phyloP scores from a whole-genome alignment of 2,329 filamentous ascomycete species.

The Diplodia mutila region DNA sequence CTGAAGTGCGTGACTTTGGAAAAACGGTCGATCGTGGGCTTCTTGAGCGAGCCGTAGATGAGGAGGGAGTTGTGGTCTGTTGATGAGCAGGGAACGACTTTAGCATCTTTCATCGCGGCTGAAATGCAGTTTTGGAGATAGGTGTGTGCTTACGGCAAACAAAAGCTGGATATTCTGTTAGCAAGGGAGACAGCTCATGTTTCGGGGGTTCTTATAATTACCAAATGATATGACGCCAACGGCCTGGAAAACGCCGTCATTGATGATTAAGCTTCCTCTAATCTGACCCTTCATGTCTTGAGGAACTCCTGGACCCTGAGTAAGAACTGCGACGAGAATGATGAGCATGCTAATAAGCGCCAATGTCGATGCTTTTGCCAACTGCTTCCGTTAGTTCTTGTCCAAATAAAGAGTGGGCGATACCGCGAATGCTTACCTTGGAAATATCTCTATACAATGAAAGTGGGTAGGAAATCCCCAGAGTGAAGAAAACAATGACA shows the following conservation, averaged over 20 bases:
- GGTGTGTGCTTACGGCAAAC: conserved; percentile 61
- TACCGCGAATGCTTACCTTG: conserved; percentile 65
- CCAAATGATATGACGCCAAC: conserved; percentile 97
- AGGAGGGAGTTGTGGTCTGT: conserved; percentile 90
- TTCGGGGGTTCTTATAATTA: conserved; percentile 14
- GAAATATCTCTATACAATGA: conserved; percentile 96
- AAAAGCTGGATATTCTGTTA: conserved; percentile 55
- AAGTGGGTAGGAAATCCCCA: conserved; percentile 86
- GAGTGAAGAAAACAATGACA: conserved; percentile 83
- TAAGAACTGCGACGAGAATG: conserved; percentile 85
- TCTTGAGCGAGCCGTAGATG: conserved; percentile 94
- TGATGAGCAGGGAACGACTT: neutral
- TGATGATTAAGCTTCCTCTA: conserved; percentile 72
- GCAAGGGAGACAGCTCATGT: neutral
- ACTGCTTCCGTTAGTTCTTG: conserved; percentile 51
- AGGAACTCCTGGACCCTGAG: conserved; percentile 78
- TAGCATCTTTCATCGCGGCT: neutral
- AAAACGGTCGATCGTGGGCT: conserved; percentile 94
- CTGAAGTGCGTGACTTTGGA: conserved; percentile 91
- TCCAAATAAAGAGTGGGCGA: neutral
- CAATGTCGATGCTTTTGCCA: conserved; percentile 93
- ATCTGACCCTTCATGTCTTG: conserved; percentile 72
- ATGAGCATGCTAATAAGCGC: conserved; percentile 91
- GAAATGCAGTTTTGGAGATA: neutral
- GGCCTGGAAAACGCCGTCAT: conserved; percentile 88